Percentiles rank a stretch among this genome's conserved stretches.
Conservation (phyloP, 75 land plant species). For the Larix kaempferi region DNA sequence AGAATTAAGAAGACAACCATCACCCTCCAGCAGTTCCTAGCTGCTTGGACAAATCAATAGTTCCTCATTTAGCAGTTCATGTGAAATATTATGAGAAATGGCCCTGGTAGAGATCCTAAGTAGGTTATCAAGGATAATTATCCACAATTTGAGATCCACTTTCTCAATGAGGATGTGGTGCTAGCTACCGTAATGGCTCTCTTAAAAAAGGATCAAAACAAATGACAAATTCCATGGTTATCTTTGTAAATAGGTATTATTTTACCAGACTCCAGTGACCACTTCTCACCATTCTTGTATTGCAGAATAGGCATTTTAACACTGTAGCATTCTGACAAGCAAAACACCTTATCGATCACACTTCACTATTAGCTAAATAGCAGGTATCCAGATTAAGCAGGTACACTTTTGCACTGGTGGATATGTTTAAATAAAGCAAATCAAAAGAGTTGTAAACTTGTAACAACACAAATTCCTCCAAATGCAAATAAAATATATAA, state of each 20-base stretch:
- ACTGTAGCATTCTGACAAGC: too few relatives aligned
- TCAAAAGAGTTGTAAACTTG: neutral
- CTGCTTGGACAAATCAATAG: too few relatives aligned
- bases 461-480: neutral
- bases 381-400: neutral
- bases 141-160: neutral
- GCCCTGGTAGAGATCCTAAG: neutral
- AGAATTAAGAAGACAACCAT: too few relatives aligned
- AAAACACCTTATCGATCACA: neutral
- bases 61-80: too few relatives aligned
- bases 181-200: neutral
- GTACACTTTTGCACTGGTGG: neutral
- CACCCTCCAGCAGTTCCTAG: too few relatives aligned
- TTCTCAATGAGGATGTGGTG: neutral
- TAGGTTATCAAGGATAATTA: neutral
- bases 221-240: too few relatives aligned
- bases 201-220: neutral
- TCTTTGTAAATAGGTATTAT: too few relatives aligned
- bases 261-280: neutral
- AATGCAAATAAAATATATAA: neutral
- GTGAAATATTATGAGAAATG: too few relatives aligned
- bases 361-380: neutral
- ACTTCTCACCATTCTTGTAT: neutral
- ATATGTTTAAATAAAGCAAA: neutral
- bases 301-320: neutral